phyloP scores from a whole-genome alignment of 164 flowering plant genomes.

The Cinnamomum micranthum region DNA sequence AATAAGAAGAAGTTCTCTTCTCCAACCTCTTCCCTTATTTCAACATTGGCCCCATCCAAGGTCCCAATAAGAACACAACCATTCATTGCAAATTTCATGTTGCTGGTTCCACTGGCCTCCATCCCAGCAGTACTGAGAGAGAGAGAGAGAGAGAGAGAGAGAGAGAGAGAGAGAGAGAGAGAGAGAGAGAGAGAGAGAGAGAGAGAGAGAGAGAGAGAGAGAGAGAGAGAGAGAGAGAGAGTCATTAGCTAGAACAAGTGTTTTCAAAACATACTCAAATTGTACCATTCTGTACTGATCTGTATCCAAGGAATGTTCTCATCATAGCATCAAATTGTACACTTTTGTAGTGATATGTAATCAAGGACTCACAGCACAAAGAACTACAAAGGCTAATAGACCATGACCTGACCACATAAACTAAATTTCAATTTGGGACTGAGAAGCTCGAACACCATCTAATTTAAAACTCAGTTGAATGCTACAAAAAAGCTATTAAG shows the following conservation, averaged over 20 bases:
- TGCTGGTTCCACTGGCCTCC: constrained; percentile 99
- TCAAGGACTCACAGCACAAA: not conserved
- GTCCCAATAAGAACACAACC: constrained; percentile 93
- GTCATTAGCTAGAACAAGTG: not conserved
- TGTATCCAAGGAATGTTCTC: not conserved
- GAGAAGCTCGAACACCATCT: not conserved
- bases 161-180: not conserved
- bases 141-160: constrained; percentile 6
- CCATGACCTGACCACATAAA: not conserved
- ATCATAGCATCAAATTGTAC: not conserved
- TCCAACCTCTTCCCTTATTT: constrained; percentile 92
- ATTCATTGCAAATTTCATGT: constrained; percentile 98
- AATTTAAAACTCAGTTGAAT: not conserved
- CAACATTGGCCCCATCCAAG: constrained; percentile 96
- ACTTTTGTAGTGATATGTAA: not conserved
- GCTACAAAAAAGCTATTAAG: no score
- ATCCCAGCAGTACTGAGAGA: constrained; percentile 87
- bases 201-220: constrained; percentile 8
- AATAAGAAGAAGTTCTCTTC: constrained; percentile 91
- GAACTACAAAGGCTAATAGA: not conserved
- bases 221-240: not conserved
- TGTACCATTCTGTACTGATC: not conserved
- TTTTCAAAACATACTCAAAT: not conserved
- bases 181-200: not conserved
- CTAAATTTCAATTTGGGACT: not conserved